A percentile compares a stretch with the other conserved stretches of the same genome.
phyloP scores from a whole-genome alignment of 495 filamentous ascomycete genomes.

The Pyrenopolyporus hunteri region DNA sequence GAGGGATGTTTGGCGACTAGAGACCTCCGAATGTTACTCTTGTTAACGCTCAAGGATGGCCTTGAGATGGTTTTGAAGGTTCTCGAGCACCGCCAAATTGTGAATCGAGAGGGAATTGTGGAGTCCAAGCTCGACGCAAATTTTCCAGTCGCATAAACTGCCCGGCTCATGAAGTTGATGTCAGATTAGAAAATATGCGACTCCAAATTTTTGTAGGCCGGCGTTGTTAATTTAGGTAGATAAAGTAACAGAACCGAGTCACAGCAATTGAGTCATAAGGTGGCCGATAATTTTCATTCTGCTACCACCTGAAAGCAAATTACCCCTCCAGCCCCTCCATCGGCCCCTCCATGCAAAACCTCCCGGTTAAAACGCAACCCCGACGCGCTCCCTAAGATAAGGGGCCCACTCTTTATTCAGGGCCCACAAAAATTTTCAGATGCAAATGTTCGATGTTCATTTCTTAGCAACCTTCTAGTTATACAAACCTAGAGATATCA shows the following conservation, averaged over 20 bases:
- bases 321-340: constrained; percentile 36
- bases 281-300: constrained; percentile 30
- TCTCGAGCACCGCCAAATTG: constrained; percentile 4
- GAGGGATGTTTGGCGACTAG: constrained; percentile 9
- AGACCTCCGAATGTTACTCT: not conserved
- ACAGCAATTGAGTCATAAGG: constrained; percentile 28
- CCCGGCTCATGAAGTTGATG: constrained; percentile 24
- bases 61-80: constrained; percentile 5
- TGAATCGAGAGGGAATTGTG: constrained; percentile 5
- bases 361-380: constrained; percentile 2
- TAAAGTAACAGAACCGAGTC: constrained; percentile 2
- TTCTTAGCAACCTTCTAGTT: not conserved
- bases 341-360: constrained; percentile 21
- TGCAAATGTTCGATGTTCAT: not conserved
- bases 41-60: not conserved
- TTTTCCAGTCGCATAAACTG: constrained; percentile 9
- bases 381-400: not conserved
- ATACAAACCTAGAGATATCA: too few species aligned
- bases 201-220: constrained; percentile 21
- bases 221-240: not conserved
- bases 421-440: constrained; percentile 38
- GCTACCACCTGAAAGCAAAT: not conserved
- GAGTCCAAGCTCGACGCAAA: constrained; percentile 20
- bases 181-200: constrained; percentile 11
- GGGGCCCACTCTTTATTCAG: not conserved